Base-by-base conservation (phyloP, 2,329 filamentous ascomycete genomes). In the Aspergillus intermedius region DNA sequence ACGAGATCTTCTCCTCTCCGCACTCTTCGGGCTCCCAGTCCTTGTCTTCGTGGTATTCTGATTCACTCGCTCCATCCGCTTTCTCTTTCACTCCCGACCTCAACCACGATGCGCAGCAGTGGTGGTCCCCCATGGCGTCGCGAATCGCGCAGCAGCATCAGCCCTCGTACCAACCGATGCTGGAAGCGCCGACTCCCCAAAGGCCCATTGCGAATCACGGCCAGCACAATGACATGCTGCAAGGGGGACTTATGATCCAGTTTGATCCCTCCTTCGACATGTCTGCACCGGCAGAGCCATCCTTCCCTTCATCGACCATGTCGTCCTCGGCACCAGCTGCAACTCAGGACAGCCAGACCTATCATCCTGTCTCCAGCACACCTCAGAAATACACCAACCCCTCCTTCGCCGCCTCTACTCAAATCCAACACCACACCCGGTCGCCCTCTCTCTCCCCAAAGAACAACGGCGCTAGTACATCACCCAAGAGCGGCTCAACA, bases 11-110 rank as follows among this genome's bases (percentile, higher is more conserved):
- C 54, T 62, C 66, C 44, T 65, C 68, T 44, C 62, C 69, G 42
- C 64, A 68, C 55, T 68, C 67, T 32, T 69, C 68, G 25, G 68
- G 67, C 46, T 62, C 61, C 45, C 61, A 69, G 10, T 65, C 67
- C 30, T 54, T 72, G 47, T 64, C 67, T 42, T 68, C 71, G 35
- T 74, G 71, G 68, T 63, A 70, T 55, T 63, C 67, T 23, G 69
- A 71, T 52, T 54, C 65, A 50, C 58, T 73, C 57, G 57, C 64
- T 46, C 54, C 67, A 45, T 55, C 68, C 40, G 52, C 60, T 49
- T 54, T 71, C 45, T 60, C 68, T 4, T 72, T 71, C 49, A 64
- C 68, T n/a, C 61, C 68, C 17, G 68, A 72, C 39, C 54, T 69
- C n/a, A 65, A 66, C 46, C 62, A 66, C 19, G 68, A 71, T 51